These are phyloP conservation scores for Talaromyces proteolyticus DNA, from an alignment of 495 filamentous ascomycete species.

Conservation along the genomic window DNA sequence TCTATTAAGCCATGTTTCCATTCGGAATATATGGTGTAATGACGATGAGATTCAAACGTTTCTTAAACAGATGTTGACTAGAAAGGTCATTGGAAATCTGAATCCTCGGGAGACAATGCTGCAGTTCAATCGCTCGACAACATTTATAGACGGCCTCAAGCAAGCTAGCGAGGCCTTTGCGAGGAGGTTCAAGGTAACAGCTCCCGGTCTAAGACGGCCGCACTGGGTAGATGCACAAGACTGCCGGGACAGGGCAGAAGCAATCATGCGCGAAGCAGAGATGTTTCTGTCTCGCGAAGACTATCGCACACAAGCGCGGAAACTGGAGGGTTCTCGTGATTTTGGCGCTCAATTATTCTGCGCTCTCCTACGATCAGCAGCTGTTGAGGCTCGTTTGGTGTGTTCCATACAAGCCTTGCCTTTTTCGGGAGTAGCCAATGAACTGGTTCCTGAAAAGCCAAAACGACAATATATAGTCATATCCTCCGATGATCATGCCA, in stretches of 20 bases:
- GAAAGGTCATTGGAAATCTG: conserved; percentile 55
- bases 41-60: conserved; percentile 56
- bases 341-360: conserved; percentile 88
- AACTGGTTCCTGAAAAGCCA: conserved; percentile 31
- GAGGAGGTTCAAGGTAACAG: conserved; percentile 60
- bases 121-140: conserved; percentile 64
- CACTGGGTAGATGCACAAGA: conserved; percentile 62
- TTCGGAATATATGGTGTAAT: conserved; percentile 87
- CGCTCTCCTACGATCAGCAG: conserved; percentile 69
- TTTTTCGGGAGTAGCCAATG: conserved; percentile 57
- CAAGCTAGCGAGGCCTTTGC: conserved; percentile 63
- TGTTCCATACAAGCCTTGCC: conserved; percentile 86
- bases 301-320: conserved; percentile 62
- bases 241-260: conserved; percentile 47
- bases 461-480: conserved; percentile 28
- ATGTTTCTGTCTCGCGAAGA: conserved; percentile 54
- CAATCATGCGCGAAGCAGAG: conserved; percentile 33
- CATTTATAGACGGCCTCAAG: conserved; percentile 72
- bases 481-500: conserved; percentile 31
- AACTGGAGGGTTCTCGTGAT: conserved; percentile 73
- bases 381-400: conserved; percentile 79
- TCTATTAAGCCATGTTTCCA: conserved; percentile 65
- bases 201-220: conserved; percentile 61
- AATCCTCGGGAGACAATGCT: conserved; percentile 56
- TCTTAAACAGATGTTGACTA: conserved; percentile 54